Percentiles rank a stretch among this genome's conserved stretches.
phyloP scores from a whole-genome alignment of 306 rosid genomes.

The Pueraria montana region DNA sequence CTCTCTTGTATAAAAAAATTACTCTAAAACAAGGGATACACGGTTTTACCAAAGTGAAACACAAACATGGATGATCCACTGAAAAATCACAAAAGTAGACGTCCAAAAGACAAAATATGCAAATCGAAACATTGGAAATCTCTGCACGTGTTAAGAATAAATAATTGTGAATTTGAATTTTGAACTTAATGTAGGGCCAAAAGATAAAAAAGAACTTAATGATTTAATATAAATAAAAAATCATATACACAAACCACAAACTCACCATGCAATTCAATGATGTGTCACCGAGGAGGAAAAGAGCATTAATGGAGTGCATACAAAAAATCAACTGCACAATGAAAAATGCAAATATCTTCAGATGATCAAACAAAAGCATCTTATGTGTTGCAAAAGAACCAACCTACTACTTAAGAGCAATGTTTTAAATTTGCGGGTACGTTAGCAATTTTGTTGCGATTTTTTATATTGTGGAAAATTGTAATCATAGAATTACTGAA shows the following conservation, averaged over 20 bases:
- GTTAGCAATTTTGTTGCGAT: background rate
- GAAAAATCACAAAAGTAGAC: slow-evolving; percentile 66
- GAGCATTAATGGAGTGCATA: slow-evolving; percentile 87
- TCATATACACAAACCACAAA: slow-evolving; percentile 4
- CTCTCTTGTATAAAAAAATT: slow-evolving; percentile 9
- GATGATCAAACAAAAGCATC: background rate
- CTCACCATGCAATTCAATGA: slow-evolving; percentile 84
- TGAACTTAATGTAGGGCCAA: background rate
- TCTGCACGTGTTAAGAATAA: slow-evolving; percentile 60
- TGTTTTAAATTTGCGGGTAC: too few relatives aligned
- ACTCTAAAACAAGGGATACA: slow-evolving; percentile 10
- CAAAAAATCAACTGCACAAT: slow-evolving; percentile 68
- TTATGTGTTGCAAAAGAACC: background rate
- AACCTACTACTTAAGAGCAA: background rate
- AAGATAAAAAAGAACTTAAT: background rate
- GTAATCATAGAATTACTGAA: too few relatives aligned
- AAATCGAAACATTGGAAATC: slow-evolving; percentile 85
- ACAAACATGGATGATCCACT: slow-evolving; percentile 86
- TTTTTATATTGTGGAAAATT: background rate
- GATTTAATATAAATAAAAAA: background rate
- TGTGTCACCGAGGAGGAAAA: slow-evolving; percentile 85
- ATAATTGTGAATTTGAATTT: slow-evolving; percentile 32
- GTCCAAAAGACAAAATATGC: slow-evolving; percentile 90
- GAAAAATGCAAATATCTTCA: slow-evolving; percentile 46
- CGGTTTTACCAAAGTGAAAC: slow-evolving; percentile 68